Evolutionary conservation across 345 rosid species (phyloP), one percentile per base, ranked within the genome.

Genomic region (Lepidium sativum): DNA sequence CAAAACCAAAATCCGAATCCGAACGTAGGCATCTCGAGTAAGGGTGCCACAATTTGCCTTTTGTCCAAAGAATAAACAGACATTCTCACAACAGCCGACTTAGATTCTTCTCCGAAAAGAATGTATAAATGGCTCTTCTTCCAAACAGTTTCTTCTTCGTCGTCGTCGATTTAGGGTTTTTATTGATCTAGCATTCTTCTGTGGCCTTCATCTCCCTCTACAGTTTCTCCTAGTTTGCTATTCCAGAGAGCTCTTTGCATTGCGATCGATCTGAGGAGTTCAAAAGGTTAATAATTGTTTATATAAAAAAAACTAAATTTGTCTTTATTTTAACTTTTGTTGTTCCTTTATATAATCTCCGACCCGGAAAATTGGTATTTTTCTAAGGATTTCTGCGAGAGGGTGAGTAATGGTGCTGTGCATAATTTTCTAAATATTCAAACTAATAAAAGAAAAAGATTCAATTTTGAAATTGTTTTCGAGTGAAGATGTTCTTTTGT

Each of bases 131-230:
- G 55, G 15, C 13, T 27, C 13, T 4, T 62, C 33, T 23, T 42
- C 43, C 6, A 16, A 34, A 15, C 61, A 18, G 6, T 33, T 34
- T 35, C 17, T 11, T 53, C 63, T 37, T 21, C 55, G n/a, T 45
- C 69, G 27, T 56, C 65, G 31, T 53, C 54, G 47, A 7, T 20
- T 72, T 65, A 40, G 75, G 64, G 64, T 72, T 72, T 65, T 50
- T 66, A 2, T 57, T 47, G n/a, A 70, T 71, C 9, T 16, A 45
- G 20, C 50, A 11, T 45, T 51, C 38, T 51, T 69, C 48, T 58
- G 0, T 27, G 5, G 42, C 37, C n/a, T 20, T 23, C n/a, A 2
- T 55, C 41, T 49, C 53, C 13, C 32, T 32, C 9, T 4, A 4
- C 29, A 27, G 48, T 33, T 45, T 53, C 47, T 69, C 39, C 3